A percentile compares a stretch with the other conserved stretches of the same genome.
Evolutionary conservation across 495 filamentous ascomycete species (phyloP).

Genomic region (Hypoxylon perforatum): DNA sequence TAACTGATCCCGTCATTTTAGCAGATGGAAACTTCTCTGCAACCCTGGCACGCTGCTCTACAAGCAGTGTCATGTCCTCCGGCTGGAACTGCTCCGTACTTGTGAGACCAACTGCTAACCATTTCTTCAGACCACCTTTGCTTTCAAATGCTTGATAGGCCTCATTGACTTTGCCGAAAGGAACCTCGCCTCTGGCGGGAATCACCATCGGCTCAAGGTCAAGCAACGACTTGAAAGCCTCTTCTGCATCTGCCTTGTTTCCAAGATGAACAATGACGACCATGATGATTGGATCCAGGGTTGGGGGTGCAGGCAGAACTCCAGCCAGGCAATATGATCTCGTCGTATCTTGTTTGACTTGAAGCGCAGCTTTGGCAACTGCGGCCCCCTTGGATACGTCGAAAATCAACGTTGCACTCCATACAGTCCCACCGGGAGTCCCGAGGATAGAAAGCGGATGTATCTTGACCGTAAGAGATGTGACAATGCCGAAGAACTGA

Average conservation of each 20-base stretch:
- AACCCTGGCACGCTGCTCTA: constrained; percentile 10
- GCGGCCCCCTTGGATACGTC: constrained; percentile 12
- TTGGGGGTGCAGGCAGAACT: constrained; percentile 3
- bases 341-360: constrained; percentile 7
- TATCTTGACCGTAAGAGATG: constrained; percentile 41
- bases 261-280: constrained; percentile 3
- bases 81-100: constrained; percentile 12
- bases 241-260: constrained; percentile 8
- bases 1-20: not conserved
- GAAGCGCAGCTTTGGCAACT: constrained; percentile 5
- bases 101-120: constrained; percentile 11
- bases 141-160: constrained; percentile 11
- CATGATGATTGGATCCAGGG: constrained; percentile 9
- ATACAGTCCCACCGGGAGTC: constrained; percentile 8
- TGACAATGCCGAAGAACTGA: constrained; percentile 59
- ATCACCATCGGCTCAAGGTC: constrained; percentile 7
- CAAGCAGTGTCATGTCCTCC: constrained; percentile 7
- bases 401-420: constrained; percentile 10
- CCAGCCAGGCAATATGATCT: constrained; percentile 13
- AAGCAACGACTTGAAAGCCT: constrained; percentile 14
- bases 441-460: constrained; percentile 29
- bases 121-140: constrained; percentile 15
- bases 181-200: constrained; percentile 1
- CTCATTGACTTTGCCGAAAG: constrained; percentile 13
- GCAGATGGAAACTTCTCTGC: constrained; percentile 1